A percentile compares a stretch with the other conserved stretches of the same genome.
These are phyloP conservation scores for Pseudonitzschia multistriata DNA, from an alignment of 108 stramenopile species.

Conservation along the genomic window DNA sequence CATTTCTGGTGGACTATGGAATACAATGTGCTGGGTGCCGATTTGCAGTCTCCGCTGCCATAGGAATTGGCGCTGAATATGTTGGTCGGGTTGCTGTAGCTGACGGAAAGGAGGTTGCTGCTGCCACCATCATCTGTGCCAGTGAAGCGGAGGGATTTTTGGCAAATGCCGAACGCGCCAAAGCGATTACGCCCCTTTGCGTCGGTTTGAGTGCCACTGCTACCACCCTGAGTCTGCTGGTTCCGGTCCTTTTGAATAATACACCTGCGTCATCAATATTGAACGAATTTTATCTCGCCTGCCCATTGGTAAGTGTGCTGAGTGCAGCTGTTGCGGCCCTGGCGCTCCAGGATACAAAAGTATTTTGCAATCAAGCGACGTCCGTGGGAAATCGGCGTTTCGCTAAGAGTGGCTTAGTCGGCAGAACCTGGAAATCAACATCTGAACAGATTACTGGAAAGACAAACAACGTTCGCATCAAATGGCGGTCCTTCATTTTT, in stretches of 20 bases:
- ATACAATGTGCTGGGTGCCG: background rate
- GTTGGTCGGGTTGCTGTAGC: slow-evolving; percentile 86
- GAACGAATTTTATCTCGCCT: slow-evolving; percentile 74
- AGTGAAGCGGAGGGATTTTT: slow-evolving; percentile 86
- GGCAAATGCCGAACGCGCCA: slow-evolving; percentile 83
- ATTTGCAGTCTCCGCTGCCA: slow-evolving; percentile 63
- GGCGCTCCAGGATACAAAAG: slow-evolving; percentile 66
- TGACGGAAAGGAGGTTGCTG: slow-evolving; percentile 88
- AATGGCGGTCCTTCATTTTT: slow-evolving; percentile 68
- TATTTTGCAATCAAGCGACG: slow-evolving; percentile 58
- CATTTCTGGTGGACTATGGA: background rate
- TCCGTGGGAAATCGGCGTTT: slow-evolving; percentile 86
- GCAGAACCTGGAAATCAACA: slow-evolving; percentile 75
- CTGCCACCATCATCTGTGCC: slow-evolving; percentile 83
- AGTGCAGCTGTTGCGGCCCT: slow-evolving; percentile 71
- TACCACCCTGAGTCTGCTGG: slow-evolving; percentile 69
- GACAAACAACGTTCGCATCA: slow-evolving; percentile 36
- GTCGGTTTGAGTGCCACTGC: slow-evolving; percentile 85
- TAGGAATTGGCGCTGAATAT: slow-evolving; percentile 89
- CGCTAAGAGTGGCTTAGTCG: slow-evolving; percentile 65
- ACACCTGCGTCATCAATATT: slow-evolving; percentile 32
- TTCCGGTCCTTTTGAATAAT: slow-evolving; percentile 64
- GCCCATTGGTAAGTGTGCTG: slow-evolving; percentile 69
- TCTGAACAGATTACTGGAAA: slow-evolving; percentile 67
- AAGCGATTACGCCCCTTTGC: slow-evolving; percentile 87